Base-by-base conservation (phyloP, 768 basidiomycete genomes). In the Lenzites betulinus region DNA sequence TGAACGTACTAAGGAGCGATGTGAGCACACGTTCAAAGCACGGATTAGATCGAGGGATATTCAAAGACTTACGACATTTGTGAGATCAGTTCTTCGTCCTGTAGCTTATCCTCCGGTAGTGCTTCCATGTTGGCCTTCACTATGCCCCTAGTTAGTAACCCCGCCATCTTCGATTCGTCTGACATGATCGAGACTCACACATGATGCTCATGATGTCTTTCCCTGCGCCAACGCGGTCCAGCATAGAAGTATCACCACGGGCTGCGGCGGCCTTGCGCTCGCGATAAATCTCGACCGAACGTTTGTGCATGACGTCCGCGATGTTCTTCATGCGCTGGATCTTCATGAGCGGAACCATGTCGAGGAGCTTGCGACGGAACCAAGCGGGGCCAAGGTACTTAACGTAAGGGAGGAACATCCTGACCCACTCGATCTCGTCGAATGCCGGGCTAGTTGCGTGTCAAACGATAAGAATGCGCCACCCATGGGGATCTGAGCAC, bases 171-270 rank as follows among this genome's bases (percentile, higher is more conserved):
- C 8, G 1, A n/a, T n/a, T 20, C 7, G 6, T 6, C 20, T 11
- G 6, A 4, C n/a, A n/a, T n/a, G n/a, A n/a, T n/a, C n/a, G 15
- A 16, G 3, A 66, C 79, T 35, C 63, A 83, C 81, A 69, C 22
- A 81, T 63, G 49, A 81, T 72, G 51, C 77, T 81, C 63, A 82
- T 81, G 23, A 85, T 76, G 69, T 84, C 82, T 58, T 78, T 82
- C 16, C 66, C 74, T 67, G 73, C 52, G 39, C 64, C 53, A 62
- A 72, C 60, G 59, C 69, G 57, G 54, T 70, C 47, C 52, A 54
- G 18, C 52, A 71, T 57, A 6, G 70, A 66, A 13, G 71, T 71
- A n/a, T 76, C 48, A 25, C 63, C 69, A 25, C 53, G 47, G 18
- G 53, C 42, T 74, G 64, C 36, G 49, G 74, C 73, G 20, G 52